Evolutionary conservation across 768 basidiomycete genomes (phyloP), one percentile per base, ranked within the genome.

Genomic region (Kwoniella sp.): DNA sequence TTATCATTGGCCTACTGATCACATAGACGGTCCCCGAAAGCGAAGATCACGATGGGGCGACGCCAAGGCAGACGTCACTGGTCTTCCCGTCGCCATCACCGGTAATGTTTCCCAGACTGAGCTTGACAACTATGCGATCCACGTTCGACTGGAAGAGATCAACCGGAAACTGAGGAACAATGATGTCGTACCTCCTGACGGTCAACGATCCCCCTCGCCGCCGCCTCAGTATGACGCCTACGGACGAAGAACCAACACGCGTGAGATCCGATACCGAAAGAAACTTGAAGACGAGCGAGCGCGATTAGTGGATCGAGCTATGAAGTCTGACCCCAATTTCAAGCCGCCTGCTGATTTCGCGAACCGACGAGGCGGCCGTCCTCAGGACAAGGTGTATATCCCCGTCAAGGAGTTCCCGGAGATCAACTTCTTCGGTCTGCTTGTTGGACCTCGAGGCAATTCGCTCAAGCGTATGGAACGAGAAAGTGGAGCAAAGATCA

Each of bases 321-420:
- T 98, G 87, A 95, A 95, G 82, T 91, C 91, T 67, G 96, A 99
- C 76, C 96, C 96, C 20, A 94, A 93, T 78, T 99, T 95, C 85
- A 91, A 91, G 47, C 93, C 96, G 59, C 96, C 96, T 11, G 90
- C 92, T 61, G 96, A 99, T 81, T 95, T 97, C 90, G 92, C 69
- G 90, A 93, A 80, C 89, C 93, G 79, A 95, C 89, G 93, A 31
- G 91, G 91, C 47, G 90, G 91, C 65, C 87, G 93, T 53, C 94
- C 95, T 15, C 90, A 91, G 34, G 96, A 99, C 66, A 98, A 98
- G 83, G 96, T 99, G 67, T 99, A 98, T 80, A 97, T 99, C 66
- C 96, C 96, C 45, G 94, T 97, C 79, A 98, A 99, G 81, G 96
- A 99, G 82, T 99, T 99, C 73, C 96, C 96, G 1, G 95, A 98